Conservation (phyloP, 177 flowering plant genomes). For the Tripterygium wilfordii region DNA sequence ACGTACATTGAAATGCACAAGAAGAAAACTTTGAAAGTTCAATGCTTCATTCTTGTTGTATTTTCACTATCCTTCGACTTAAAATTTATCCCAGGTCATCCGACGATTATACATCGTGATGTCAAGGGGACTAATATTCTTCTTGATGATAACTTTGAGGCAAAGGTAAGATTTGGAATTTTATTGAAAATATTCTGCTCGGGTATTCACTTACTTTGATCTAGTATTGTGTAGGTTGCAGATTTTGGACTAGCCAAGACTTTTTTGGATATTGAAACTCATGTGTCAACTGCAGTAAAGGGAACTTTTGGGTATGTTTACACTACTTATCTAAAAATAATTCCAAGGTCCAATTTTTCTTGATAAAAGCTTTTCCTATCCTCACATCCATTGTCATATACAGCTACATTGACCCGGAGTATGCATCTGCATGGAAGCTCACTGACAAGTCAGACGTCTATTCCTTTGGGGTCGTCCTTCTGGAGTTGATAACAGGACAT, state of each 20-base stretch:
- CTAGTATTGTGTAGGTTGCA: conserved; percentile 39
- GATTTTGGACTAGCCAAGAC: conserved; percentile 75
- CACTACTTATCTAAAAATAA: too few relatives aligned
- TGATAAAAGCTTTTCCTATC: neutral
- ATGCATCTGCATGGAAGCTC: conserved; percentile 70
- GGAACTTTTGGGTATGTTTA: conserved; percentile 70
- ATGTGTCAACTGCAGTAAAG: conserved; percentile 77
- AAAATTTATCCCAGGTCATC: too few relatives aligned
- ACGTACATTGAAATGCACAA: neutral
- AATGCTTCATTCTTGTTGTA: neutral
- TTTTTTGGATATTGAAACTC: conserved; percentile 52
- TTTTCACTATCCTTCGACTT: neutral
- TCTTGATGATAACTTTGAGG: conserved; percentile 38
- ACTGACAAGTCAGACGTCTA: conserved; percentile 70
- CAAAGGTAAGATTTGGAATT: conserved; percentile 24
- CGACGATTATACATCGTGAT: conserved; percentile 49
- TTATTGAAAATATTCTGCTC: too few relatives aligned
- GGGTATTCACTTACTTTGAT: neutral
- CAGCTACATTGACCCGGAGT: conserved; percentile 86
- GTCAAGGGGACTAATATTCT: conserved; percentile 50
- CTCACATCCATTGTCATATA: too few relatives aligned
- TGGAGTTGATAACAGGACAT: conserved; percentile 74
- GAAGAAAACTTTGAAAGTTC: too few relatives aligned
- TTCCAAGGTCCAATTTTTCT: too few relatives aligned
- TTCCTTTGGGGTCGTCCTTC: conserved; percentile 69